Evolutionary conservation across 2,329 filamentous ascomycete genomes (phyloP), one percentile per base, ranked within the genome.

Genomic region (Cladosporium sp.): DNA sequence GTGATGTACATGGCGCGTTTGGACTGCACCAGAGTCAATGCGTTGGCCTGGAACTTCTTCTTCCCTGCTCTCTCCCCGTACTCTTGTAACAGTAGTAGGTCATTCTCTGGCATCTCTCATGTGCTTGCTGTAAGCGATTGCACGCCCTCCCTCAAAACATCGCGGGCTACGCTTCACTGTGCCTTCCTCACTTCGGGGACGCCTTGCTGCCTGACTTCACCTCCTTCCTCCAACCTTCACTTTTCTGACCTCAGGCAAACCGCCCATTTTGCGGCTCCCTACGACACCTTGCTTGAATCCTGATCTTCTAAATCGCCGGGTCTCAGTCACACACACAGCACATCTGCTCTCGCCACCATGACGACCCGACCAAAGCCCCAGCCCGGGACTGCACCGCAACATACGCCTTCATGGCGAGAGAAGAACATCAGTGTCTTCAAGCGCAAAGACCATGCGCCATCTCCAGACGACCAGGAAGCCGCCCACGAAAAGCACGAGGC

Each of bases 391-490:
- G 11, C 22, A 5, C 35, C 40, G 13, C 38, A 40, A 10, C 42
- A 19, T 14, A 40, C 35, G 28, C 38, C 44, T 22, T 50, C 48
- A 28, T 50, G 48, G 48, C 48, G 48, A 19, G 32, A 18, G n/a
- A 16, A 35, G 40, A 37, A 37, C 5, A 40, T 50, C 14, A 50
- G 13, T 14, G 48, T 50, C 18, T 50, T 50, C 48, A 31, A 50
- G 48, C 48, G 48, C 48, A 50, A 50, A 43, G 48, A 50, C 3
- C 40, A 50, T 16, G 16, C 31, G 3, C 40, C 48, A 7, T 37
- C 48, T 18, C 48, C 48, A 8, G 31, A 35, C 18, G 16, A 22
- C n/a, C 40, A 50, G 42, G 32, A 50, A 6, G 18, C 5, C 13
- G 7, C 31, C 18, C 18, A 11, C 14, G 31, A 13, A 4, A 50